phyloP scores from a whole-genome alignment of 2,329 filamentous ascomycete genomes.

The Arthrobotrys entomopaga region DNA sequence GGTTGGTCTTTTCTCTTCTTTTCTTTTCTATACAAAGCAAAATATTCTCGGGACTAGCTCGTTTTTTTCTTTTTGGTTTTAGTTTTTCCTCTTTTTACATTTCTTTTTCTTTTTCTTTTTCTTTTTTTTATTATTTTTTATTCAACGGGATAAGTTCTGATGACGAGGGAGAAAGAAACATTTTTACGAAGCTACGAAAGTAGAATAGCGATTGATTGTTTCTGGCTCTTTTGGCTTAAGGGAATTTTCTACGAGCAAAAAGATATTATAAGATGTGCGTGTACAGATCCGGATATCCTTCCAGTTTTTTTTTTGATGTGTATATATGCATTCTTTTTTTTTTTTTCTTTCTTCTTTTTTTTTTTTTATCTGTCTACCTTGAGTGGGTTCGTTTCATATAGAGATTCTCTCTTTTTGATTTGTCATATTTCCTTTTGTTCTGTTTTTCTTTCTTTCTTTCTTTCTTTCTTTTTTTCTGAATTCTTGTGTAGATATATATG shows the following conservation, averaged over 20 bases:
- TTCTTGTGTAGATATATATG: too few relatives aligned
- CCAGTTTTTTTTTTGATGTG: constrained; percentile 19
- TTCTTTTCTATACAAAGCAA: constrained; percentile 13
- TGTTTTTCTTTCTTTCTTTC: constrained; percentile 21
- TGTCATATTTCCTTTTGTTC: constrained; percentile 4
- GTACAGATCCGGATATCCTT: constrained; percentile 36
- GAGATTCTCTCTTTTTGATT: constrained; percentile 4
- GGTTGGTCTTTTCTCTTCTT: constrained; percentile 14
- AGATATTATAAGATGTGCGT: neutral
- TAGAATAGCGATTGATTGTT: constrained; percentile 1
- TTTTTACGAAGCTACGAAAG: constrained; percentile 2
- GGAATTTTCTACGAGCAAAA: constrained; percentile 5
- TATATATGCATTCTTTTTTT: constrained; percentile 35
- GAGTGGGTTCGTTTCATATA: constrained; percentile 28
- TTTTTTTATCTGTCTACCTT: constrained; percentile 25
- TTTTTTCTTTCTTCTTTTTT: neutral
- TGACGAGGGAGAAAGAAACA: neutral
- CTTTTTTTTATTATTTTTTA: neutral
- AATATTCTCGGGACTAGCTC: neutral
- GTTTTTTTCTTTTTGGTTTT: constrained; percentile 1
- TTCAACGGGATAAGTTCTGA: too few relatives aligned
- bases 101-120: constrained; percentile 10
- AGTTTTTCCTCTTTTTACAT: neutral
- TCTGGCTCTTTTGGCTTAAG: neutral
- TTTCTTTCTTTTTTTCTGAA: constrained; percentile 9